Evolutionary conservation across 2,329 filamentous ascomycete species (phyloP).

Genomic region (Rhytidhysteron rufulum): DNA sequence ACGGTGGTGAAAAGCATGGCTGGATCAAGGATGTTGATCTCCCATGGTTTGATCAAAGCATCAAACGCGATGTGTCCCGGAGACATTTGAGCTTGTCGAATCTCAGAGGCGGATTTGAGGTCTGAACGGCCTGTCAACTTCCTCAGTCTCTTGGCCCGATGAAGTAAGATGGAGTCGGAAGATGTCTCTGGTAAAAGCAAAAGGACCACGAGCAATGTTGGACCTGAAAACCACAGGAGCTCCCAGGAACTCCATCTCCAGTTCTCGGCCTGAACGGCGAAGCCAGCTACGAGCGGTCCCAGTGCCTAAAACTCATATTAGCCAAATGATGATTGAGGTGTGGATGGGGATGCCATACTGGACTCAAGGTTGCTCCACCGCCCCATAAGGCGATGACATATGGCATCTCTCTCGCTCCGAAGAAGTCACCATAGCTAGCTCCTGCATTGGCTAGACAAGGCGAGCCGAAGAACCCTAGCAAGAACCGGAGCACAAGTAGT

Average conservation of each 20-base stretch:
- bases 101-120: conserved; percentile 73
- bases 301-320: no score
- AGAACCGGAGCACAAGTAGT: conserved; percentile 47
- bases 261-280: conserved; percentile 62
- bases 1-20: conserved; percentile 78
- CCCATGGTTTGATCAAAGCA: conserved; percentile 70
- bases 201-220: conserved; percentile 69
- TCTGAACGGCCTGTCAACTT: conserved; percentile 61
- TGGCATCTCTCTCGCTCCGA: conserved; percentile 23
- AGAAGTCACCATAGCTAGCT: conserved; percentile 28
- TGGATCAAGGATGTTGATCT: conserved; percentile 75
- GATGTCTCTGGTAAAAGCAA: conserved; percentile 86
- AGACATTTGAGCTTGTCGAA: conserved; percentile 52
- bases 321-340: no score
- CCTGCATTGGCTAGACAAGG: conserved; percentile 16
- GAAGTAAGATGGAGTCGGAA: conserved; percentile 68
- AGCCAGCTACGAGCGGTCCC: conserved; percentile 64
- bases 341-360: no score
- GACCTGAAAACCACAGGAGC: conserved; percentile 69
- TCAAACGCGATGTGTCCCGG: conserved; percentile 40
- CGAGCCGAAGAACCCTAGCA: conserved; percentile 15
- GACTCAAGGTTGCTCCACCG: conserved; percentile 40
- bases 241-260: conserved; percentile 87
- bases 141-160: conserved; percentile 68
- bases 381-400: conserved; percentile 34